Evolutionary conservation across 2,329 filamentous ascomycete genomes (phyloP), one percentile per base, ranked within the genome.

Genomic region (Ilyonectria mors-panacis): DNA sequence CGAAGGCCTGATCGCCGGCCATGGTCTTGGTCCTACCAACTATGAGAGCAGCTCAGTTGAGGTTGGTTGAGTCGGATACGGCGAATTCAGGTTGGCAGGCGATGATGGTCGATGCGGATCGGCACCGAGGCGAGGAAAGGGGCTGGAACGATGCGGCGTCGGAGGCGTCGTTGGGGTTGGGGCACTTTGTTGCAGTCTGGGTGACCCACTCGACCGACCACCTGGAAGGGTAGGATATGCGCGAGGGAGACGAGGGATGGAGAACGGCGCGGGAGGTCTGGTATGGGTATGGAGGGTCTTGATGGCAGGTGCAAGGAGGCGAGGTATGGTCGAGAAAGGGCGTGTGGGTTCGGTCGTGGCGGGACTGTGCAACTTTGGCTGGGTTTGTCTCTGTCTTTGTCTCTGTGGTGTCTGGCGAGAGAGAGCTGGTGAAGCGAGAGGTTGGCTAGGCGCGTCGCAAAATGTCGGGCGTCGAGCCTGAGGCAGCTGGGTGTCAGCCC

Each of bases 1-100:
- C 95, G 68, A 73, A 83, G 72, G 76, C 76, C 59, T 82, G 82
- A 59, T 82, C 80, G 65, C 78, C 76, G 50, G 79, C 70, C 81
- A 83, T 84, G 56, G 59, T 71, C 58, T 62, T 35, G 54, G 44
- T 53, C 45, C 53, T 62, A 59, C 58, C 51, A 23, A 50, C 35
- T 13, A 17, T 15, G 21, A 12, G 39, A 48, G 55, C 50, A 50
- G 59, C 39, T 60, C 26, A 30, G 58, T 64, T 51, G 57, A 64
- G 58, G 47, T 48, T 33, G 28, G 15, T 19, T 6, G 50, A 57
- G 28, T 47, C 56, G 37, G n/a, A 17, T 17, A 33, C 30, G 33
- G 50, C n/a, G 37, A 28, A 21, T 13, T 17, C 23, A 39, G 23
- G 9, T n/a, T 15, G n/a, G 30, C 7, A 23, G 44, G 45, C 37